Base-by-base conservation (phyloP, 106 monocot genomes). In the Apostasia ramifera region DNA sequence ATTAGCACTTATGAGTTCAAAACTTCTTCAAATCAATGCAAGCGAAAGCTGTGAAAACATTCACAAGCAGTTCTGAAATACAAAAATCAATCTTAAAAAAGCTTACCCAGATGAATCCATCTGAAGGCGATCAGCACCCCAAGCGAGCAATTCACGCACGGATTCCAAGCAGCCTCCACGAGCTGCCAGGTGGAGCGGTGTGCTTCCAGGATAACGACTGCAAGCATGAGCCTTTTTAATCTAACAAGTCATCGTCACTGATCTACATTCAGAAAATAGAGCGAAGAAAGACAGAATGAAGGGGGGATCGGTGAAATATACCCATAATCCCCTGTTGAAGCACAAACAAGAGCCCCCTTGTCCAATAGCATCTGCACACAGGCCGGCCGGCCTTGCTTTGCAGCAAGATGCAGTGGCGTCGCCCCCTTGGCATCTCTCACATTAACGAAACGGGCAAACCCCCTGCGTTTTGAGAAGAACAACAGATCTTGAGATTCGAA, bases 71-170 rank as follows among this genome's bases (percentile, higher is more conserved):
- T 8, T 52, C 11, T 11, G 11, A 52, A 52, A 52, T 6, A 52
- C 6, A 11, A 52, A 52, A 5, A 52, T 52, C 52, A 52, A 52
- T 52, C 52, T 39, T 7, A 52, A 53, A 38, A 14, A 73, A 58
- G 54, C 66, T 73, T 71, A 97, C 97, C 92, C 97, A 58, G 85
- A 77, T 51, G 92, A 82, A 78, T 97, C 97, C 55, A 77, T 84
- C 48, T 86, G 89, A 71, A 86, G 81, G 44, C 97, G 86, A 77
- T 97, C 92, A 65, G 92, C 97, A 8, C 97, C 97, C 89, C 97
- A 89, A 26, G 92, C 81, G 9, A 97, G 89, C 76, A 97, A 81
- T 57, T 88, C 83, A 14, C 97, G 83, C n/a, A 97, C 73, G 61
- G 87, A 97, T 59, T 89, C 92, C 74, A 92, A 65, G 69, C 80